phyloP scores from a whole-genome alignment of 805 yeast species.

The Wickerhamiella allomyrinae region DNA sequence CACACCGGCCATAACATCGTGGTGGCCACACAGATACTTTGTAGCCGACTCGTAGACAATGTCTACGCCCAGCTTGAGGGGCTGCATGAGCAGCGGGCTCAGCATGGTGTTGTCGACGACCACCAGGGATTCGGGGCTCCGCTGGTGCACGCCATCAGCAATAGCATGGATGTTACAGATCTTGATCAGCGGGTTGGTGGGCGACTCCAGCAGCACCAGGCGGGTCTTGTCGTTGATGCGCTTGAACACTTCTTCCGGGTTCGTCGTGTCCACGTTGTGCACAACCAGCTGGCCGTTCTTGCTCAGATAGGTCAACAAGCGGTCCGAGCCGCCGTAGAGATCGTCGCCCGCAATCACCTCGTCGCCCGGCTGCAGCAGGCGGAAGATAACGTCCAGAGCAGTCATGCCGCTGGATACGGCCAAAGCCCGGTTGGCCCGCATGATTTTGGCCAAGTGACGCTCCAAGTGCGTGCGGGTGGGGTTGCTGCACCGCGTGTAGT shows the following conservation, averaged over 20 bases:
- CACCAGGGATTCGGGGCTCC: slow-evolving; percentile 57
- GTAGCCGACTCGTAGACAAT: slow-evolving; percentile 91
- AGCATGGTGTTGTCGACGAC: slow-evolving; percentile 96
- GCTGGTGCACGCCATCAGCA: slow-evolving; percentile 47
- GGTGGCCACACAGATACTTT: slow-evolving; percentile 86
- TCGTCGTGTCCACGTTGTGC: slow-evolving; percentile 69
- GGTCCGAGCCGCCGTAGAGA: slow-evolving; percentile 84
- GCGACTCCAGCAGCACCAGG: slow-evolving; percentile 76
- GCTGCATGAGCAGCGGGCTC: slow-evolving; percentile 78
- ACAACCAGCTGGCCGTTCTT: slow-evolving; percentile 51
- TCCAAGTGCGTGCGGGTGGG: slow-evolving; percentile 80
- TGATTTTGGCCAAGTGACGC: slow-evolving; percentile 59
- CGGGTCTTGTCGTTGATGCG: slow-evolving; percentile 45
- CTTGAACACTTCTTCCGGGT: slow-evolving; percentile 43
- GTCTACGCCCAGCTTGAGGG: slow-evolving; percentile 76
- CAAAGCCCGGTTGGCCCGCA: slow-evolving; percentile 55
- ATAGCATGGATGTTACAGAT: slow-evolving; percentile 66
- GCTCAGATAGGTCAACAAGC: slow-evolving; percentile 61
- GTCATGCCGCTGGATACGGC: slow-evolving; percentile 92
- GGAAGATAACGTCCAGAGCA: slow-evolving; percentile 70
- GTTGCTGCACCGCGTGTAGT: slow-evolving; percentile 84
- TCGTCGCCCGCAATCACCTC: slow-evolving; percentile 92
- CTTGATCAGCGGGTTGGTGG: slow-evolving; percentile 86
- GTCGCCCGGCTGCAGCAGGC: slow-evolving; percentile 66
- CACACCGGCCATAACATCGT: slow-evolving; percentile 93